Conservation (phyloP, 2,329 filamentous ascomycete genomes). For the Fusarium xyrophilum region DNA sequence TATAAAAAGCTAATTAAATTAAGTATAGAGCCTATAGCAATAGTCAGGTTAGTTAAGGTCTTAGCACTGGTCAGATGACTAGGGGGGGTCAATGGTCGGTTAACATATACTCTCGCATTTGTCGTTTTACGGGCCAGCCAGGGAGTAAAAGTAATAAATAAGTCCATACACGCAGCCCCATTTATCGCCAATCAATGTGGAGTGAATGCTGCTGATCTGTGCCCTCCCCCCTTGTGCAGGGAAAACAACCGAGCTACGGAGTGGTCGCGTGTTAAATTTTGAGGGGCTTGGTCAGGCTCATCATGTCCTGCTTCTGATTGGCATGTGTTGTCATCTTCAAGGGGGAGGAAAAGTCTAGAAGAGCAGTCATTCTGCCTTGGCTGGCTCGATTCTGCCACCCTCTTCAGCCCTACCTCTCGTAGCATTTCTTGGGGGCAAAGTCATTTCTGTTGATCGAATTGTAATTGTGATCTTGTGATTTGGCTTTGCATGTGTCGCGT, state of each 20-base stretch:
- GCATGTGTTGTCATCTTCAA: not conserved
- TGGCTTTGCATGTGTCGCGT: not conserved
- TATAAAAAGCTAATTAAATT: too few species aligned
- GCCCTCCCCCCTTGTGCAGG: not conserved
- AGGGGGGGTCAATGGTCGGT: too few species aligned
- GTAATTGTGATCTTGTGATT: not conserved
- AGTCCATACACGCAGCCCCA: not conserved
- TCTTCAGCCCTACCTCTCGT: not conserved
- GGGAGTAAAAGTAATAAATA: too few species aligned
- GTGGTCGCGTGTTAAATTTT: slow-evolving; percentile 4
- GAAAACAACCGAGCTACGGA: not conserved
- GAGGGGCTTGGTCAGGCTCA: not conserved
- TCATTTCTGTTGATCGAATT: not conserved
- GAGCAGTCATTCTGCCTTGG: not conserved
- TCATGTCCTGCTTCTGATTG: not conserved
- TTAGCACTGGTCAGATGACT: too few species aligned
- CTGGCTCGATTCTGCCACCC: not conserved
- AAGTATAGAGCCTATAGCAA: too few species aligned
- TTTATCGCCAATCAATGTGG: not conserved
- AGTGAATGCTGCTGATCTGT: not conserved
- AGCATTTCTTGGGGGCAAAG: not conserved
- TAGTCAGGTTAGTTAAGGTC: too few species aligned
- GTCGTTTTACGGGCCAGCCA: not conserved
- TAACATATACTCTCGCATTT: too few species aligned
- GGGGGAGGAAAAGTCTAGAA: not conserved